Evolutionary conservation across 1,284 basidiomycete genomes (phyloP).

Genomic region (Amylostereum chailletii): DNA sequence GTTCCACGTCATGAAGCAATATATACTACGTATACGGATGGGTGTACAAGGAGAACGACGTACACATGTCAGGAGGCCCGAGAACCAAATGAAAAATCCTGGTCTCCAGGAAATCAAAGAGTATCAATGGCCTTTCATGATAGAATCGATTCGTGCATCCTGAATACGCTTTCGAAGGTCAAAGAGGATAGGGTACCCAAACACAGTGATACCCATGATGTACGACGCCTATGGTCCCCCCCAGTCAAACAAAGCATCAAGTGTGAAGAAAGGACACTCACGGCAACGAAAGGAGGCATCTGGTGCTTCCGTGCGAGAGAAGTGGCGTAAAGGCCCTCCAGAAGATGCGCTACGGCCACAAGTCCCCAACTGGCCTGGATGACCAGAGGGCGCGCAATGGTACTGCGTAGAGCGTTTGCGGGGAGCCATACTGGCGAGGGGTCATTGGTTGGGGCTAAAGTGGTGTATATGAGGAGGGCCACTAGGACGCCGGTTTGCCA

Average conservation of each 20-base stretch:
- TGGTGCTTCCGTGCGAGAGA: slow-evolving; percentile 46
- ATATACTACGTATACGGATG: no score
- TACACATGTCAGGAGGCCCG: no score
- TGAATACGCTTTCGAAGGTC: slow-evolving; percentile 52
- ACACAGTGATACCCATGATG: slow-evolving; percentile 35
- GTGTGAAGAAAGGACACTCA: slow-evolving; percentile 25
- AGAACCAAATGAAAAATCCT: no score
- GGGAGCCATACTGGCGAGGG: slow-evolving; percentile 18
- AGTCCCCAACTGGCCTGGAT: slow-evolving; percentile 23
- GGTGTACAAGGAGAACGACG: no score
- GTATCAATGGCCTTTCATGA: slow-evolving; percentile 45
- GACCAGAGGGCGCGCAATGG: slow-evolving; percentile 12
- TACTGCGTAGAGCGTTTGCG: slow-evolving; percentile 15
- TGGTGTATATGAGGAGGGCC: slow-evolving; percentile 29
- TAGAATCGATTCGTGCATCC: slow-evolving; percentile 60
- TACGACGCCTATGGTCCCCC: slow-evolving; percentile 35
- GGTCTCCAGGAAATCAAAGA: no score
- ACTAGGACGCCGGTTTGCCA: slow-evolving; percentile 16
- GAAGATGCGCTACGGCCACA: slow-evolving; percentile 27
- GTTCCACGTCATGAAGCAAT: no score
- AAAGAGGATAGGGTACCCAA: slow-evolving; percentile 45
- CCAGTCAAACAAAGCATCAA: slow-evolving; percentile 5
- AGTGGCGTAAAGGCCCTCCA: slow-evolving; percentile 47
- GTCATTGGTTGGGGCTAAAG: slow-evolving; percentile 25
- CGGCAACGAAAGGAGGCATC: slow-evolving; percentile 42